phyloP scores from a whole-genome alignment of 805 yeast genomes.

The Suhomyces sp. region DNA sequence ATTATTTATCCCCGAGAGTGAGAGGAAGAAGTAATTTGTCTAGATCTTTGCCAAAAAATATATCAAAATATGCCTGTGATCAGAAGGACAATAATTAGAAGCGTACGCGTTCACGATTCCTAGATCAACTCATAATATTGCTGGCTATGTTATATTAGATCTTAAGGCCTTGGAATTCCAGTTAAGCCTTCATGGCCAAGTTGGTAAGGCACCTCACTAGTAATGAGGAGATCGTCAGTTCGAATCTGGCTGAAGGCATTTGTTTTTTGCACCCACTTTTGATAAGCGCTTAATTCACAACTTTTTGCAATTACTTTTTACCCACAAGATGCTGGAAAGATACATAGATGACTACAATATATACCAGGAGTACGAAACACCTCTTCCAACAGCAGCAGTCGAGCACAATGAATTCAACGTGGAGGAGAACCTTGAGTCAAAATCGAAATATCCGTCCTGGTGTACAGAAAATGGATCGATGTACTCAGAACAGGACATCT shows the following conservation, averaged over 20 bases:
- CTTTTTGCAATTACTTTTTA: background rate
- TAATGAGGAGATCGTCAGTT: conserved; percentile 16
- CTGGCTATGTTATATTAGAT: too few species aligned
- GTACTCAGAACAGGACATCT: conserved; percentile 47
- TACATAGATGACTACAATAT: conserved; percentile 4
- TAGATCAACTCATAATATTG: too few species aligned
- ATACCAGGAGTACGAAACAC: conserved; percentile 4
- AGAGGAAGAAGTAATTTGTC: too few species aligned
- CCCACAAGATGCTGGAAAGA: background rate
- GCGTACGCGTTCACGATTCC: too few species aligned
- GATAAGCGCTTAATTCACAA: background rate
- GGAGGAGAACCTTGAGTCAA: background rate
- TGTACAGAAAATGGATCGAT: conserved; percentile 13
- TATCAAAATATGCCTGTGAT: too few species aligned
- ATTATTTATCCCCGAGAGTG: too few species aligned
- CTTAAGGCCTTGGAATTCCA: too few species aligned
- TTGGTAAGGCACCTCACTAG: conserved; percentile 16
- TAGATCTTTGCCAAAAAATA: too few species aligned
- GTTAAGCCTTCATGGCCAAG: conserved; percentile 13
- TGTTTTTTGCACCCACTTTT: conserved; percentile 3
- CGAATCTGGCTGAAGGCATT: conserved; percentile 15
- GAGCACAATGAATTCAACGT: background rate
- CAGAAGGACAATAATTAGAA: too few species aligned
- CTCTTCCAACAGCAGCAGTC: conserved; percentile 1
- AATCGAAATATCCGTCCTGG: conserved; percentile 12